These are phyloP conservation scores for Aspergillus novofumigatus DNA, from an alignment of 2,329 filamentous ascomycete genomes.

Conservation along the genomic window DNA sequence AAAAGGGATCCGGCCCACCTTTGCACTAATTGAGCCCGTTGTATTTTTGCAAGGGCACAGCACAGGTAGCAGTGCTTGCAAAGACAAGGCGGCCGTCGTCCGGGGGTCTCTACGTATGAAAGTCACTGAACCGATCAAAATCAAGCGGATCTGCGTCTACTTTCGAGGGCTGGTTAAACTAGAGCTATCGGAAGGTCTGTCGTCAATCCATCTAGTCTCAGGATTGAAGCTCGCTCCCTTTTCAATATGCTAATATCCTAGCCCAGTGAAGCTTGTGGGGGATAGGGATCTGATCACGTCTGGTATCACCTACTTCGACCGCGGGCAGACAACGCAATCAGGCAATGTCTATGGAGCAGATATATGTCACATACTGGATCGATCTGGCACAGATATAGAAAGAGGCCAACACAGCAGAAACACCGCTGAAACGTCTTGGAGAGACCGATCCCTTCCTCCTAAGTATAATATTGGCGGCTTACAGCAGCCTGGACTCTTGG, in stretches of 20 bases:
- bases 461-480: background rate
- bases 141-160: slow-evolving; percentile 84
- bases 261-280: slow-evolving; percentile 44
- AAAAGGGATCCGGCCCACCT: slow-evolving; percentile 45
- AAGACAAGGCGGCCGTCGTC: slow-evolving; percentile 72
- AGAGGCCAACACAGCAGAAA: background rate
- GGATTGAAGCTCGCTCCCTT: too few species aligned
- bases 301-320: slow-evolving; percentile 86
- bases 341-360: slow-evolving; percentile 61
- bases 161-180: slow-evolving; percentile 81
- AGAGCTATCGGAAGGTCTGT: slow-evolving; percentile 82
- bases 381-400: slow-evolving; percentile 21
- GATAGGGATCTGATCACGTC: slow-evolving; percentile 83
- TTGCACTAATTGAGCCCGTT: slow-evolving; percentile 46
- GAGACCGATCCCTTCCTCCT: background rate
- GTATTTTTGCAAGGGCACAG: slow-evolving; percentile 48
- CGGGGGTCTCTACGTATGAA: slow-evolving; percentile 80
- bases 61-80: slow-evolving; percentile 44
- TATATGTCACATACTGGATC: slow-evolving; percentile 53
- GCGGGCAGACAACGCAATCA: slow-evolving; percentile 39
- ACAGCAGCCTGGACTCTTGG: background rate
- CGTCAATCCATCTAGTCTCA: background rate
- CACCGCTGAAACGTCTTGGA: background rate
- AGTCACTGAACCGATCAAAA: slow-evolving; percentile 83
- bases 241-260: background rate